Evolutionary conservation across 2,329 filamentous ascomycete genomes (phyloP), one percentile per base, ranked within the genome.

Genomic region (Venturia oleaginea): DNA sequence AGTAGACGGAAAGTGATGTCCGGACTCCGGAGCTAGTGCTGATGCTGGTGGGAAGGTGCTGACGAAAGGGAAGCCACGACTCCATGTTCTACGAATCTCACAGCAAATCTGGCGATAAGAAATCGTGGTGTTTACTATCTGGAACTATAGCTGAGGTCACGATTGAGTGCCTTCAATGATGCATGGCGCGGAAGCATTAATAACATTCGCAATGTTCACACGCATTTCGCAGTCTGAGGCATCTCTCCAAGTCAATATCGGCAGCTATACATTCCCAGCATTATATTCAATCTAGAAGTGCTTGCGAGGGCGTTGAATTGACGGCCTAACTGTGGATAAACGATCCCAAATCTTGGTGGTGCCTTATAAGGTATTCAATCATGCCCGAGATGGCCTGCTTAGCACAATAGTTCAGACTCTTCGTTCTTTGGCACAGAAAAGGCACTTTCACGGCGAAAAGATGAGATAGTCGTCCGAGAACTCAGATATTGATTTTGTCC

Each of bases 401-500:
- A n/a, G n/a, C n/a, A n/a, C n/a, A n/a, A n/a, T n/a, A n/a, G n/a
- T n/a, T n/a, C n/a, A n/a, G n/a, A n/a, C n/a, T n/a, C n/a, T n/a
- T n/a, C n/a, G n/a, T n/a, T n/a, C n/a, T n/a, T 43, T 17, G 40
- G 7, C 40, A 43, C 40, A 43, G 13, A 43, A n/a, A 3, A 43
- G 27, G 2, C n/a, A 51, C 46, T 51, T 22, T 32, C 30, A 10
- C 51, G 19, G 24, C 6, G 17, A 34, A n/a, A n/a, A n/a, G 13
- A n/a, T 34, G 4, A n/a, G 19, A 34, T 4, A 15, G 46, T 27
- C 17, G 46, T 7, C 27, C 30, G 51, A n/a, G 13, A 34, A 34
- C 30, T 57, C 51, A 10, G 17, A 30, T 34, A 57, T 57, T 34
- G 30, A 57, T 57, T 57, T 57, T 34, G 51, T 57, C 51, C 51